phyloP scores from a whole-genome alignment of 768 basidiomycete genomes.

The Lentinula sp. region DNA sequence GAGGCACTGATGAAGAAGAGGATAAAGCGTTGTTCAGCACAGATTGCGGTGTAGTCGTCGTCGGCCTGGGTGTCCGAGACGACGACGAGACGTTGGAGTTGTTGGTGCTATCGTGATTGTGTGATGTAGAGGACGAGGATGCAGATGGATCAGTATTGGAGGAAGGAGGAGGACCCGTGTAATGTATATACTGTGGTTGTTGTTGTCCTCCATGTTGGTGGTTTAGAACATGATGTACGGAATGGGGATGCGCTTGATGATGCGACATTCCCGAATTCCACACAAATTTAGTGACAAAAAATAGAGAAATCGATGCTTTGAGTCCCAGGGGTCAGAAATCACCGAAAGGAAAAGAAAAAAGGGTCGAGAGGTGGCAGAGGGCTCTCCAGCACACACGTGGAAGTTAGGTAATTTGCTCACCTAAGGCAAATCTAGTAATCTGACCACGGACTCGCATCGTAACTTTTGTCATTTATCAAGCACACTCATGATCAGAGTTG shows the following conservation, averaged over 20 bases:
- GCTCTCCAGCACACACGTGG: neutral
- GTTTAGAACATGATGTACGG: neutral
- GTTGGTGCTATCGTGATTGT: neutral
- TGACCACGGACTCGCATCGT: too few species aligned
- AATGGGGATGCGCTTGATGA: constrained; percentile 1
- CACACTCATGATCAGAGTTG: too few species aligned
- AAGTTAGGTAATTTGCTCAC: neutral
- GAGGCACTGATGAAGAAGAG: neutral
- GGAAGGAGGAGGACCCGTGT: neutral
- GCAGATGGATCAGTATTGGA: neutral
- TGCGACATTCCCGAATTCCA: neutral
- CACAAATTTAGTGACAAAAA: neutral
- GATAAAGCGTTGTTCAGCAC: neutral
- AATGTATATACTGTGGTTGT: neutral
- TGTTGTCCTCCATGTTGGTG: neutral
- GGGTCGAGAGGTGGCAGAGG: neutral
- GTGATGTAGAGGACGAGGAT: neutral
- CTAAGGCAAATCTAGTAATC: too few species aligned
- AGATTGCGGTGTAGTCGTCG: neutral
- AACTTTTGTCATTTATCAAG: too few species aligned
- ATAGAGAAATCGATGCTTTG: neutral
- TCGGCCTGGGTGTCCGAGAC: neutral
- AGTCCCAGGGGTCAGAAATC: neutral
- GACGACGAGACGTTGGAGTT: neutral
- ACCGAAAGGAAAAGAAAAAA: neutral